Base-by-base conservation (phyloP, 768 basidiomycete genomes). In the Kwoniella europaea region DNA sequence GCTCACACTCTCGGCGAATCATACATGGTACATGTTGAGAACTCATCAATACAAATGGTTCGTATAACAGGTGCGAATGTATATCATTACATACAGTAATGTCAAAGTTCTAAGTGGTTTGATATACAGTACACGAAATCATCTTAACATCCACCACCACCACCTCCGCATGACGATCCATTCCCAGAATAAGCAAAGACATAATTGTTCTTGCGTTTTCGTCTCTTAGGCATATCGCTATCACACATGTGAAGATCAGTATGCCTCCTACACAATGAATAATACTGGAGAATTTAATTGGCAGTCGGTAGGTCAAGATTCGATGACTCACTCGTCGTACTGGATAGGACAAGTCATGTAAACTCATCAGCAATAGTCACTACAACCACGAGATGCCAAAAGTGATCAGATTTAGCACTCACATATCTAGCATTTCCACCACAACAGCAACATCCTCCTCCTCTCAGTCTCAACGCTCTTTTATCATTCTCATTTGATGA, bases 371-470 rank as follows among this genome's bases (percentile, higher is more conserved):
- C 57, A 35, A 27, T 4, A 15, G 12, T 27, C 57, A 29, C 27
- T 16, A 12, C 12, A 13, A 18, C 24, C 3, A 55, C 10, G n/a
- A 18, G 22, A 35, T 59, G 27, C 13, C 13, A 42, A 15, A 27
- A 13, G n/a, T 13, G 24, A 12, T 20, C 20, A 22, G 22, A 16
- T 15, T 15, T 24, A 13, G 24, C 16, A 56, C 29, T 59, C 16
- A 41, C 35, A 27, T 41, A 29, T 10, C 12, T 50, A 15, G 46
- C 13, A 50, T 59, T 59, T 27, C 57, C 29, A 15, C 57, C 57
- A 41, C 57, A 59, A 42, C 57, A 59, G 29, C 57, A 56, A 56
- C 55, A 59, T 13, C 57, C 57, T 1, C 57, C 57, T 10, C 57
- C 57, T 41, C 57, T 10, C 3, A 59, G 16, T 41, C 57, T 59